These are phyloP conservation scores for Phytopythium sindhum DNA, from an alignment of 352 stramenopile genomes.

Conservation along the genomic window DNA sequence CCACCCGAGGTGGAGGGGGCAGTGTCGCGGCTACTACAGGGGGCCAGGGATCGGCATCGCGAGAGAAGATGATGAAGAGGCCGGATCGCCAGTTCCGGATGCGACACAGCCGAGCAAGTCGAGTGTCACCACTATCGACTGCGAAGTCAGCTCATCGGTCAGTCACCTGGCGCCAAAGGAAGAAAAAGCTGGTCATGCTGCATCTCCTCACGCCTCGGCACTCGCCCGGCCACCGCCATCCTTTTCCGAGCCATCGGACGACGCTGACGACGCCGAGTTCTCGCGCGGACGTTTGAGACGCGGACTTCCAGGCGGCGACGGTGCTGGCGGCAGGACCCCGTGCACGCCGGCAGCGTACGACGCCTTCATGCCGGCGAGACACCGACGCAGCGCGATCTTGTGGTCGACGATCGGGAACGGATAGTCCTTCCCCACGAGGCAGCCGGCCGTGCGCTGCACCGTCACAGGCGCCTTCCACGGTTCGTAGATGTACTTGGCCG, in stretches of 20 bases:
- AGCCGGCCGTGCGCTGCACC: conserved; percentile 82
- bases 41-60: background rate
- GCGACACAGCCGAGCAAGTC: too few relatives aligned
- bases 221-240: background rate
- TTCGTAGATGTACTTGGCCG: conserved; percentile 97
- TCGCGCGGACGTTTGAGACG: conserved; percentile 28
- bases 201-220: background rate
- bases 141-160: too few relatives aligned
- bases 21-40: too few relatives aligned
- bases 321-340: conserved; percentile 14
- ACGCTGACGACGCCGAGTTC: conserved; percentile 30
- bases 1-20: too few relatives aligned
- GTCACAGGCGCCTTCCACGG: conserved; percentile 94
- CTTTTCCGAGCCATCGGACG: conserved; percentile 23
- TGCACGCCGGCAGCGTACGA: conserved; percentile 72
- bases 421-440: conserved; percentile 92
- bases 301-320: conserved; percentile 17
- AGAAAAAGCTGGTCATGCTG: too few relatives aligned
- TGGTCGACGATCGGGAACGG: conserved; percentile 94
- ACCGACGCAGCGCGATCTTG: conserved; percentile 83
- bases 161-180: too few relatives aligned
- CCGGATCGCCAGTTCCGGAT: too few relatives aligned
- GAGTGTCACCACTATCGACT: too few relatives aligned
- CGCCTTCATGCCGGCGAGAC: conserved; percentile 90
- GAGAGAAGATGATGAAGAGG: too few relatives aligned